Percentiles rank a stretch among this genome's conserved stretches.
These are phyloP conservation scores for Coemansia sp. DNA, from an alignment of 192 early-diverging fungal species.

Conservation along the genomic window DNA sequence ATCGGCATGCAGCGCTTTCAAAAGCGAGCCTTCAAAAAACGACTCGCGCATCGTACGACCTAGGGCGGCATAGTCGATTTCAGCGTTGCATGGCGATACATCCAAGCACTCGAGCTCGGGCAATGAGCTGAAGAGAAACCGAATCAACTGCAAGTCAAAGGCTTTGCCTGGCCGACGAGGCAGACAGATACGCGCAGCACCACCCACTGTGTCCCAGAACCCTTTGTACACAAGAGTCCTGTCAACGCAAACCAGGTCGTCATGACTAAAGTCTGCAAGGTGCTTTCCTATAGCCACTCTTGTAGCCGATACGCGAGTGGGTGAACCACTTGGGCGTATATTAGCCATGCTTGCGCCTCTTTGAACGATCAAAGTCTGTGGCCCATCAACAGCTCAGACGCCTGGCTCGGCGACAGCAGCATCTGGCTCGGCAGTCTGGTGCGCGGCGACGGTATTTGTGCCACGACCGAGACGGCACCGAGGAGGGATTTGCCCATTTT, in stretches of 20 bases:
- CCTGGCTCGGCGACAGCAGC: background rate
- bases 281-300: background rate
- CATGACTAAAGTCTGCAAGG: background rate
- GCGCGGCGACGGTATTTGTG: background rate
- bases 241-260: background rate
- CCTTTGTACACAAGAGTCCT: conserved; percentile 8
- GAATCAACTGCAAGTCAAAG: background rate
- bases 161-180: conserved; percentile 8
- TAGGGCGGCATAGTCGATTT: background rate
- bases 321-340: background rate
- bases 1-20: background rate
- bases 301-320: background rate
- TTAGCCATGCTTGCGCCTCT: background rate
- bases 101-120: background rate
- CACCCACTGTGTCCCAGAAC: conserved; percentile 4
- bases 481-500: background rate
- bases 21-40: background rate
- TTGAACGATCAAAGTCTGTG: background rate
- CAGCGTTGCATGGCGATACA: background rate
- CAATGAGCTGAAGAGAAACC: conserved; percentile 4
- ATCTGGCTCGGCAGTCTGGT: background rate
- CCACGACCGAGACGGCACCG: background rate
- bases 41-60: background rate
- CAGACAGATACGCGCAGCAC: background rate
- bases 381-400: background rate